Evolutionary conservation across 768 basidiomycete species (phyloP), one percentile per base, ranked within the genome.

Genomic region (Suillus lakei): DNA sequence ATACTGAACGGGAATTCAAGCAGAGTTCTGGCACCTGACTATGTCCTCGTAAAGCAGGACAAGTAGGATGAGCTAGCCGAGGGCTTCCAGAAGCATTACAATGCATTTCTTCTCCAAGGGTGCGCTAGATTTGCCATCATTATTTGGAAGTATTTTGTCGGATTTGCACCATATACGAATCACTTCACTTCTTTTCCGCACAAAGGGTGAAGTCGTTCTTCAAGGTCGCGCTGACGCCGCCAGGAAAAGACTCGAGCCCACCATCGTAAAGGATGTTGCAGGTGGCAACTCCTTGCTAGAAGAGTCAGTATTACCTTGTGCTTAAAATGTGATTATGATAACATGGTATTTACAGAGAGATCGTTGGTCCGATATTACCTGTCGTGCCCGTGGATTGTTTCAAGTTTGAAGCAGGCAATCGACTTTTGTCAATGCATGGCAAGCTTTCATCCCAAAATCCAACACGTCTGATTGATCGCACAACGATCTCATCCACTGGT

Each of bases 281-380:
- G 77, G 68, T 0, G 83, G 78, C 4, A 92, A 94, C 76, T 74
- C 84, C 0, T 72, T 92, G 34, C 78, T 93, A 74, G 83, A 86
- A 67, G 86, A 85, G 87, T 89, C 65, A 55, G 83, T 73, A 3
- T 44, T 21, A 16, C 6, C 50, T 64, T 16, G 48, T 41, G 5
- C 16, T 23, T 18, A 13, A 41, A 34, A 41, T 16, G 1, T 21
- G 32, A 9, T 18, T 13, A 38, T 64, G 15, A 41, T 30, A 2
- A 9, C 30, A 23, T 34, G 23, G 21, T 8, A 1, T 32, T 56
- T 5, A 18, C 66, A 91, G 91, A 65, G 92, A 93, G 72, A 73
- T 92, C 5, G 93, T 93, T 67, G 92, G 90, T 0, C 91, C 92
- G 0, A 73, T 93, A 34, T 71, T 93, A 9, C 86, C 91, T 1